Evolutionary conservation across 805 yeast genomes (phyloP).

Genomic region (Wickerhamiella bombiphila): DNA sequence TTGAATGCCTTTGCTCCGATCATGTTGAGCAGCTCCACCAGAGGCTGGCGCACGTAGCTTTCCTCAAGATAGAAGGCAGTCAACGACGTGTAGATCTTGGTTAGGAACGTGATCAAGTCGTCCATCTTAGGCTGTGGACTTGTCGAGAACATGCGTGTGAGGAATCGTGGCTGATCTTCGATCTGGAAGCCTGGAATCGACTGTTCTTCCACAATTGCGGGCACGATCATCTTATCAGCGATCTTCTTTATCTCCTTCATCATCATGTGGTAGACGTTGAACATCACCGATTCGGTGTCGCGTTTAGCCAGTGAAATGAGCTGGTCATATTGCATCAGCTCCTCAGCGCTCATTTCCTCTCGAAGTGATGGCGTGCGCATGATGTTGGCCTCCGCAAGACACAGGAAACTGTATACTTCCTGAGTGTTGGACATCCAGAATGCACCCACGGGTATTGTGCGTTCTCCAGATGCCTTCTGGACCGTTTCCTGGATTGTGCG

Average conservation of each 20-base stretch:
- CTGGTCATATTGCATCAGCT: constrained; percentile 76
- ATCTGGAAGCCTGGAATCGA: constrained; percentile 92
- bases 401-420: constrained; percentile 85
- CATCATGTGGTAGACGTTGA: constrained; percentile 93
- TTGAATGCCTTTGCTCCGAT: constrained; percentile 92
- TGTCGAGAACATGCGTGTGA: constrained; percentile 63
- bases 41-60: constrained; percentile 69
- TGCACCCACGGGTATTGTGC: constrained; percentile 80
- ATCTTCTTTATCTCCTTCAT: constrained; percentile 87
- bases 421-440: constrained; percentile 97
- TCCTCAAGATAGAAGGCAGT: constrained; percentile 76
- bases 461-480: constrained; percentile 66
- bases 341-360: constrained; percentile 76
- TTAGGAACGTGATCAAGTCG: constrained; percentile 77
- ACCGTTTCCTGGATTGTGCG: constrained; percentile 77
- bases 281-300: constrained; percentile 84
- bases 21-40: constrained; percentile 66
- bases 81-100: constrained; percentile 85
- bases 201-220: constrained; percentile 92
- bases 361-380: constrained; percentile 66
- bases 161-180: constrained; percentile 59
- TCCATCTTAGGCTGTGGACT: constrained; percentile 67
- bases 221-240: constrained; percentile 76
- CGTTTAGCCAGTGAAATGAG: constrained; percentile 83
- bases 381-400: constrained; percentile 86